Base-by-base conservation (phyloP, 805 yeast genomes). In the Candida ficus region DNA sequence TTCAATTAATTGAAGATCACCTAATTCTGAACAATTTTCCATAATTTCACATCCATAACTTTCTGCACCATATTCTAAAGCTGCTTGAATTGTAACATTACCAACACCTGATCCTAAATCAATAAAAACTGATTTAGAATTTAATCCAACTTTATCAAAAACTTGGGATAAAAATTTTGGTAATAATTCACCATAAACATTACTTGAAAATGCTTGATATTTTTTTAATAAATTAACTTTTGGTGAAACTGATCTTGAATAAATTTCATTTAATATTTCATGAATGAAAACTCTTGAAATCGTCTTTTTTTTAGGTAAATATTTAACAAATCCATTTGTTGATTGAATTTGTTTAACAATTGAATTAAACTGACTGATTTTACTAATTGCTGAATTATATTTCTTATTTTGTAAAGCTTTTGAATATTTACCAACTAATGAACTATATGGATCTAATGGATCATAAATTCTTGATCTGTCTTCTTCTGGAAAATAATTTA, bases 101-200 rank as follows among this genome's bases (percentile, higher is more conserved):
- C 96, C 97, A 13, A 90, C 96, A 13, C 97, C 97, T 0, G 95
- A 87, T 0, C 97, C 97, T 19, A 90, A 67, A 61, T 90, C 97
- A 46, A 90, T 78, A 53, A 88, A 89, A n/a, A 68, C 73, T 33
- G 76, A 73, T 2, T 60, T 62, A 2, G 76, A 68, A 28, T 65
- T 60, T 37, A 89, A 62, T 1, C 70, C 71, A 37, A 88, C 81
- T 50, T 78, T 68, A 6, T 65, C 57, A 53, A 81, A 83, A 4
- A 85, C 82, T 49, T 71, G 76, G 30, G 88, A 73, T 31, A 85
- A 67, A 50, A 90, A 86, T 5, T 70, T 66, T 1, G 97, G 97
- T 57, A 90, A 67, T 43, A 90, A 64, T 61, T 90, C 97, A 9
- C 97, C 97, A 59, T 90, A 90, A 1, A 88, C 96, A 53, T 80